Evolutionary conservation across 768 basidiomycete genomes (phyloP).

Genomic region (Asterophora lycoperdoides): DNA sequence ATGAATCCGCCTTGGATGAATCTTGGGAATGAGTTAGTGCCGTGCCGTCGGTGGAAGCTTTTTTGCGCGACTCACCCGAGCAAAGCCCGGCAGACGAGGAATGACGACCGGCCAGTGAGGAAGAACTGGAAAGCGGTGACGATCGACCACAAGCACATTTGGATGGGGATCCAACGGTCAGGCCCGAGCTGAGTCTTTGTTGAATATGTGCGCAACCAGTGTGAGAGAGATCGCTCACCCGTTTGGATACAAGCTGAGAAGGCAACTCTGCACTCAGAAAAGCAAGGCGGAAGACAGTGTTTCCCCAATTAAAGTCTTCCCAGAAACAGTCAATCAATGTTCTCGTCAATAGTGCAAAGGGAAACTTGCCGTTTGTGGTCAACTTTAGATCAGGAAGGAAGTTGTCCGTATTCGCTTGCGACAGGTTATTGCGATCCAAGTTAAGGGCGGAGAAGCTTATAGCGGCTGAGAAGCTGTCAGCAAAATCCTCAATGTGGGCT

Average conservation of each 20-base stretch:
- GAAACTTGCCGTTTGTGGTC: conserved; percentile 39
- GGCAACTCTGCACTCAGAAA: conserved; percentile 58
- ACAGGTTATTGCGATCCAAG: conserved; percentile 49
- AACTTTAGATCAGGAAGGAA: conserved; percentile 53
- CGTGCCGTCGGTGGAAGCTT: neutral
- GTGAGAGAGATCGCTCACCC: conserved; percentile 26
- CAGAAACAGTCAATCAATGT: neutral
- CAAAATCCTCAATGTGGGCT: neutral
- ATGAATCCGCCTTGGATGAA: conserved; percentile 51
- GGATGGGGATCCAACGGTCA: conserved; percentile 60
- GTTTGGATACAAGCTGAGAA: conserved; percentile 59
- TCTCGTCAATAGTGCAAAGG: neutral
- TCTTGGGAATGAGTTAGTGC: conserved; percentile 15
- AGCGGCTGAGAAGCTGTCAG: conserved; percentile 28
- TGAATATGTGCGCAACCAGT: no score
- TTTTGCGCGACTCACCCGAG: conserved; percentile 34
- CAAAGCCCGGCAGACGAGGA: conserved; percentile 44
- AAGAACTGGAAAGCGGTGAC: conserved; percentile 52
- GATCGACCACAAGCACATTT: conserved; percentile 53
- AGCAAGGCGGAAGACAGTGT: conserved; percentile 46
- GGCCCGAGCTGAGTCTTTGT: conserved; percentile 42
- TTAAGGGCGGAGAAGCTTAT: conserved; percentile 56
- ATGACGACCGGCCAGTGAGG: conserved; percentile 47
- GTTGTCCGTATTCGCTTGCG: conserved; percentile 55
- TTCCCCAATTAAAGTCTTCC: conserved; percentile 53